phyloP scores from a whole-genome alignment of 2,329 filamentous ascomycete species.

The Plenodomus lindquistii region DNA sequence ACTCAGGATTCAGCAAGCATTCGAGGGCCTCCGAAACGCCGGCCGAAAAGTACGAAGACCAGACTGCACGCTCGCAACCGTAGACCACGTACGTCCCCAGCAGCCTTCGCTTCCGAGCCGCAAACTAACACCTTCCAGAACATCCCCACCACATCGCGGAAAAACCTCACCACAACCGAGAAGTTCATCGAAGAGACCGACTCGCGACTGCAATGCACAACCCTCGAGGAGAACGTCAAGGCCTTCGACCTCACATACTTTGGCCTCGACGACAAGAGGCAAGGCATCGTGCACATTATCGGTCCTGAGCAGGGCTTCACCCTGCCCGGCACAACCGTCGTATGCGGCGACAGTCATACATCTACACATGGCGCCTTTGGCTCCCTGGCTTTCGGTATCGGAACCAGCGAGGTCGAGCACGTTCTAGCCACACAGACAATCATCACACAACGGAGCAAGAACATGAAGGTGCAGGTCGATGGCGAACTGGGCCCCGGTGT shows the following conservation, averaged over 20 bases:
- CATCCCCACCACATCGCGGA: slow-evolving; percentile 87
- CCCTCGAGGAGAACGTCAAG: slow-evolving; percentile 95
- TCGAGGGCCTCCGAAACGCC: slow-evolving; percentile 91
- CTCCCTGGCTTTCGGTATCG: slow-evolving; percentile 92
- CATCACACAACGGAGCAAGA: slow-evolving; percentile 93
- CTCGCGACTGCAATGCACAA: slow-evolving; percentile 90
- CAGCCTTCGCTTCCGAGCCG: background rate
- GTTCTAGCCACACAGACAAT: slow-evolving; percentile 95
- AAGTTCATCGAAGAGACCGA: slow-evolving; percentile 95
- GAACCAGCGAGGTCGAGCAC: slow-evolving; percentile 97
- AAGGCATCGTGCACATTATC: slow-evolving; percentile 98
- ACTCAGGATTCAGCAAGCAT: slow-evolving; percentile 74
- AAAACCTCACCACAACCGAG: slow-evolving; percentile 89
- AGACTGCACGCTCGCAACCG: slow-evolving; percentile 95
- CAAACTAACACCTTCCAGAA: slow-evolving; percentile 62
- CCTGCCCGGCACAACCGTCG: slow-evolving; percentile 92
- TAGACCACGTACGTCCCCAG: slow-evolving; percentile 77
- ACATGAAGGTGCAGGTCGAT: slow-evolving; percentile 97
- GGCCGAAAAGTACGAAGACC: slow-evolving; percentile 85
- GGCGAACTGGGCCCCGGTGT: slow-evolving; percentile 88
- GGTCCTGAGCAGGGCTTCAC: slow-evolving; percentile 99
- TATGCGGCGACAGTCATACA: slow-evolving; percentile 97
- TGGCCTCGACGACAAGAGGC: slow-evolving; percentile 91
- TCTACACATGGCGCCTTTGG: slow-evolving; percentile 98
- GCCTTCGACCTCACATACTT: slow-evolving; percentile 97